Evolutionary conservation across 2,329 filamentous ascomycete species (phyloP).

Genomic region (Rhynchosporium agropyri): DNA sequence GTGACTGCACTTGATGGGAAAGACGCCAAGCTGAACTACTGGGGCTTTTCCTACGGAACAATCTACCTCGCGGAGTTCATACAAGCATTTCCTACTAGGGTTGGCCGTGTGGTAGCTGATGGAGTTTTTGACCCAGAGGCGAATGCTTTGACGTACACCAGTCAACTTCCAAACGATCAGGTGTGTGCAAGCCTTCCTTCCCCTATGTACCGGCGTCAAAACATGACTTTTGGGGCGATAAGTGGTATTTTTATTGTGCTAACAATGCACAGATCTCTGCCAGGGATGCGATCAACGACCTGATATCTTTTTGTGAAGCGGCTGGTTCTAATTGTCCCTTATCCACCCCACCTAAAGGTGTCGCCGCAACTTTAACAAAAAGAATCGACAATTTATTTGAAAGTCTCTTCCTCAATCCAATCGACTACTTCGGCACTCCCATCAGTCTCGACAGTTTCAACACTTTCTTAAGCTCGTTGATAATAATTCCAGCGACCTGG

Average conservation of each 20-base stretch:
- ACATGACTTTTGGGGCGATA: no score
- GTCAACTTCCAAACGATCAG: constrained; percentile 28
- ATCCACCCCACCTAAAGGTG: constrained; percentile 8
- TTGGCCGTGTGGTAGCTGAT: constrained; percentile 45
- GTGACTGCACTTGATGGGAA: constrained; percentile 19
- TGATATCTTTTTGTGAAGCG: constrained; percentile 21
- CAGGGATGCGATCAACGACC: constrained; percentile 25
- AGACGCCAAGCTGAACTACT: constrained; percentile 27
- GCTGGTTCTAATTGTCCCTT: constrained; percentile 21
- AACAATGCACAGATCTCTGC: constrained; percentile 4
- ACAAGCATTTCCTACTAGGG: constrained; percentile 45
- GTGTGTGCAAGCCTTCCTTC: no score
- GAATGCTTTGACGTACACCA: constrained; percentile 43
- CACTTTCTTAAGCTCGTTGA: constrained; percentile 4
- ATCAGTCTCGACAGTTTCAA: constrained; percentile 18
- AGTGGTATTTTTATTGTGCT: no score
- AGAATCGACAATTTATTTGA: constrained; percentile 18
- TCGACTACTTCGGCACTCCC: constrained; percentile 8
- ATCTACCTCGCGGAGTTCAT: constrained; percentile 48
- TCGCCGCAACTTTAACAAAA: background rate
- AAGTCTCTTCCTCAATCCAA: constrained; percentile 12
- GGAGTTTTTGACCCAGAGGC: constrained; percentile 40
- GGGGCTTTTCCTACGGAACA: constrained; percentile 53
- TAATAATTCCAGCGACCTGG: constrained; percentile 15
- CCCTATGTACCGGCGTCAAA: no score